Base-by-base conservation (phyloP, 2,329 filamentous ascomycete genomes). In the Microcyclospora tardicrescens region DNA sequence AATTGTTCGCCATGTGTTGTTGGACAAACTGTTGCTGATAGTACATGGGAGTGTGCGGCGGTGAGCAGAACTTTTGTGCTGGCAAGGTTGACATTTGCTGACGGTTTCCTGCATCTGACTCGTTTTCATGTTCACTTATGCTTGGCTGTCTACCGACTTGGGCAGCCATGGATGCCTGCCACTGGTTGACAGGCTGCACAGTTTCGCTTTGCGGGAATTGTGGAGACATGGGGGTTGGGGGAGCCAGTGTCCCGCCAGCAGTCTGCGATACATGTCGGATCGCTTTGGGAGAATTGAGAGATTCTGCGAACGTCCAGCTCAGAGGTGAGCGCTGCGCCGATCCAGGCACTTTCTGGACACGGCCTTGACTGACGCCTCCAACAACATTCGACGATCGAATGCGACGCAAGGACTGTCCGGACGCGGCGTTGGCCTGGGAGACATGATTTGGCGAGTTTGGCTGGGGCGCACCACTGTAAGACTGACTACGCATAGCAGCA, bases 341-440 rank as follows among this genome's bases (percentile, higher is more conserved):
- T 34, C 64, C 61, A 16, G 61, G 55, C 2, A 59, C 55, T 44
- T 71, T 71, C 43, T 67, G 64, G 16, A 71, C 59, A 33, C 67
- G 64, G 13, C 66, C 65, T 16, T 57, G 52, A 6, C 52, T 55
- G 39, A 61, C 48, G 35, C 55, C 59, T 40, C 61, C 63, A n/a
- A 58, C 46, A 10, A 64, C 63, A 34, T 61, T 65, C 11, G 65
- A 64, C 10, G 67, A 70, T 36, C 65, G 57, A 36, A 70, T 70
- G 19, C 66, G 62, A 28, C 67, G 64, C 11, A 70, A 55, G 31
- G 45, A 74, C 86, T 46, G 81, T 72, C 52, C 82, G 85, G 61
- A 79, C 77, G 12, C 81, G 79, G 33, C 79, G 71, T 33, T 79
- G 79, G 2, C 58, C 86, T 39, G 31, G 59, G 87, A 6, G 45